Evolutionary conservation across 208 protist species (phyloP).

Genomic region (Spongospora subterranea): DNA sequence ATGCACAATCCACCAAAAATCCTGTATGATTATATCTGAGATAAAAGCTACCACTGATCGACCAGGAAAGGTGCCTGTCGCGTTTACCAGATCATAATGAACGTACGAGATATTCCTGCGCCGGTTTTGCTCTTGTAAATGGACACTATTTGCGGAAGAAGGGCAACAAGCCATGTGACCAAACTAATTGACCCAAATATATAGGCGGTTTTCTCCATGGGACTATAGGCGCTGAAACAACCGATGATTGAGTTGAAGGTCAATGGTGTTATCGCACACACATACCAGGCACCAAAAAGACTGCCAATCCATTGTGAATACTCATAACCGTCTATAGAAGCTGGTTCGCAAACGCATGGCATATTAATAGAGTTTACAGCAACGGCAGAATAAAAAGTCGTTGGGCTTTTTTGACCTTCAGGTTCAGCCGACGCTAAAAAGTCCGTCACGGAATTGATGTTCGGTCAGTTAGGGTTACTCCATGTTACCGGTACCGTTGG

Average conservation of each 20-base stretch:
- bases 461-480: no score
- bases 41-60: not conserved
- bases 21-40: not conserved
- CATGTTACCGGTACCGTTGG: no score
- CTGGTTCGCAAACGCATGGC: not conserved
- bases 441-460: no score
- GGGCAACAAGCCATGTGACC: constrained; percentile 17
- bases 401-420: no score
- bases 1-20: not conserved
- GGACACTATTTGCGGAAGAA: constrained; percentile 11
- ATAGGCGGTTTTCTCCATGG: constrained; percentile 5
- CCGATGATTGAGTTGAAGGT: not conserved
- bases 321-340: not conserved
- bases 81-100: constrained; percentile 13
- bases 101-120: not conserved
- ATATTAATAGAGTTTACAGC: not conserved
- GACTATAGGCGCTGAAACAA: not conserved
- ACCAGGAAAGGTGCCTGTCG: not conserved
- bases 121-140: constrained; percentile 6
- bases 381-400: no score
- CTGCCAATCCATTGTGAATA: constrained; percentile 45
- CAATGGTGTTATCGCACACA: not conserved
- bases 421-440: no score
- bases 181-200: not conserved
- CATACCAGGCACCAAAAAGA: constrained; percentile 8